Evolutionary conservation across 2,329 filamentous ascomycete species (phyloP).

Genomic region (Pyrenochaeta sp.): DNA sequence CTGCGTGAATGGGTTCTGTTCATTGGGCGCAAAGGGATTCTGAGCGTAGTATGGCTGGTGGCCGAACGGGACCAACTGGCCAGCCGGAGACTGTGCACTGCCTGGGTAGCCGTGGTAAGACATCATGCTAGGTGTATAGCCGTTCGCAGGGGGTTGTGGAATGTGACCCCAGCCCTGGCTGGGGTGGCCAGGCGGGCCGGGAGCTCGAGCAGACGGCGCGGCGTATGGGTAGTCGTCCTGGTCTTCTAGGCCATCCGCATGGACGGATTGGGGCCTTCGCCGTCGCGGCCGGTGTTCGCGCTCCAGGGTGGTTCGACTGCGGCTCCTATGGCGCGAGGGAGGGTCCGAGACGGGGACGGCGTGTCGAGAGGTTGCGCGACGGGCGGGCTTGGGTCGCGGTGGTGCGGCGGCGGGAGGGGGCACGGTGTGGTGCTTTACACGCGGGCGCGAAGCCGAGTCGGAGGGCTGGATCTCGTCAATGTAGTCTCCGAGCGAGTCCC

Average conservation of each 20-base stretch:
- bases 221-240: slow-evolving; percentile 57
- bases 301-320: slow-evolving; percentile 44
- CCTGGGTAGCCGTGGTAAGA: slow-evolving; percentile 42
- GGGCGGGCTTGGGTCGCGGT: slow-evolving; percentile 49
- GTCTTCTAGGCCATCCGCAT: slow-evolving; percentile 54
- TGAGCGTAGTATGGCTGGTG: slow-evolving; percentile 51
- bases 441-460: slow-evolving; percentile 59
- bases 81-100: slow-evolving; percentile 30
- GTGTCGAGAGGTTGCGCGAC: slow-evolving; percentile 51
- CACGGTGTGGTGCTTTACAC: slow-evolving; percentile 36
- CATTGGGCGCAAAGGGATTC: slow-evolving; percentile 42
- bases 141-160: slow-evolving; percentile 42
- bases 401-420: slow-evolving; percentile 41
- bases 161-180: slow-evolving; percentile 48
- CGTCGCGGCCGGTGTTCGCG: slow-evolving; percentile 39
- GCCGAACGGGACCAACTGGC: slow-evolving; percentile 45
- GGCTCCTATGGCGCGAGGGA: slow-evolving; percentile 43
- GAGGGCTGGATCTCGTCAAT: slow-evolving; percentile 57
- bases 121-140: slow-evolving; percentile 50
- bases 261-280: slow-evolving; percentile 45
- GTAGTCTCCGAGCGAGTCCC: slow-evolving; percentile 36
- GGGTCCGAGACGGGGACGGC: slow-evolving; percentile 41
- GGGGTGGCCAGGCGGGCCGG: slow-evolving; percentile 46
- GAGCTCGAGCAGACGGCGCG: slow-evolving; percentile 32
- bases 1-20: slow-evolving; percentile 35